Evolutionary conservation across 2,329 filamentous ascomycete genomes (phyloP), one percentile per base, ranked within the genome.

Genomic region (Phymatotrichopsis omnivora): DNA sequence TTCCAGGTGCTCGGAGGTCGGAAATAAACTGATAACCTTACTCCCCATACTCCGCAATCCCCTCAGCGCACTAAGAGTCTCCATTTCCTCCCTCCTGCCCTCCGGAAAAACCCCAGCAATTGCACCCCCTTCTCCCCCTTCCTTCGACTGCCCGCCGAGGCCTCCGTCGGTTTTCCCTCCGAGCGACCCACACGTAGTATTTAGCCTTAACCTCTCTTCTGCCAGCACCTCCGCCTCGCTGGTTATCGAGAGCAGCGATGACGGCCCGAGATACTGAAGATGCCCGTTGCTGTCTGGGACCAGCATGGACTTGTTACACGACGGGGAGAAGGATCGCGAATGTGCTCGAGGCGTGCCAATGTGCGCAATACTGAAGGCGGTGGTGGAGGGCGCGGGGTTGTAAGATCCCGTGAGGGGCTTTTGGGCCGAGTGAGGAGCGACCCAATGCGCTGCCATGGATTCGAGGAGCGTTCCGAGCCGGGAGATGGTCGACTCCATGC

Each of bases 201-300:
- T 51, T n/a, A 39, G 39, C 8, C 51, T 28, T 16, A 57, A 27
- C 4, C 51, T 49, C 24, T 58, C 51, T 42, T 58, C 53, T 4
- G 56, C 51, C 8, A 59, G 42, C 11, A 47, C 54, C 28, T 53
- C 57, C 1, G 57, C 57, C 46, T 59, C 57, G 16, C 51, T 55
- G 3, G 56, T 53, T 20, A 59, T 49, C 7, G 55, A 55, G 8
- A 58, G 48, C 14, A 59, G 49, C 12, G 55, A 57, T 8, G 56
- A 54, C 7, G 55, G 54, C 1, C 57, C 56, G 12, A 58, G 49
- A 37, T 55, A 58, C 45, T 58, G 56, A 14, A 53, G 31, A 32
- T 59, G 53, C 16, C 55, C 52, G 42, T 40, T 28, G 39, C 39
- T 30, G n/a, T n/a, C n/a, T n/a, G n/a, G n/a, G n/a, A n/a, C n/a